Evolutionary conservation across 805 yeast genomes (phyloP), one percentile per base, ranked within the genome.

Genomic region (Barnettozyma botsteinii): DNA sequence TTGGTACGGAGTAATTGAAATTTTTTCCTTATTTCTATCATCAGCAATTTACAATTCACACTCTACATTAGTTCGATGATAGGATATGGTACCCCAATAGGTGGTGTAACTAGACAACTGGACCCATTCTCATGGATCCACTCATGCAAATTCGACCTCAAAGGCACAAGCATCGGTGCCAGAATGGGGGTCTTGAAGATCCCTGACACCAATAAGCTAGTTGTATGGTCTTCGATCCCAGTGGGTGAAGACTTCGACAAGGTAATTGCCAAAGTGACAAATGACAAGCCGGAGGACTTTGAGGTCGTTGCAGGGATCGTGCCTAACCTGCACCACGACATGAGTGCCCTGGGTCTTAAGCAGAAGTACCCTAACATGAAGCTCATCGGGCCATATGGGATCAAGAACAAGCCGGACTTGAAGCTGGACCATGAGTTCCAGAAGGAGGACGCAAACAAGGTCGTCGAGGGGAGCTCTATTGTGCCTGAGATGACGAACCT

Each of bases 261-360:
- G 28, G 66, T 72, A 1, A 45, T 77, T 41, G 53, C 61, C 38
- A 45, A 62, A 17, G 49, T 61, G 10, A 54, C 64, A 2, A 64
- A 63, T 5, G 61, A 60, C 15, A 56, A 59, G 4, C 57, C 64
- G 1, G 58, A 59, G 34, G 42, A 60, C 11, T 50, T 56, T 23
- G 66, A 68, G 22, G 65, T 78, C 30, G 56, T 70, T 2, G 72
- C 76, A 46, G 62, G 78, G 27, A 66, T 82, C 31, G 66, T 81
- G 34, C 86, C 87, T 2, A 85, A 81, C 51, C 52, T 47, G 24
- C 83, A 77, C 47, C 88, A 81, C 52, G 77, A 83, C 1, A 60
- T 81, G 75, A 84, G 81, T 3, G 74, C 79, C 11, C 52, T 58
- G 20, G 69, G 72, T 12, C 73, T 79, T 60, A 71, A 73, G 52